Base-by-base conservation (phyloP, 1,284 basidiomycete genomes). In the Irpex rosettiformis region DNA sequence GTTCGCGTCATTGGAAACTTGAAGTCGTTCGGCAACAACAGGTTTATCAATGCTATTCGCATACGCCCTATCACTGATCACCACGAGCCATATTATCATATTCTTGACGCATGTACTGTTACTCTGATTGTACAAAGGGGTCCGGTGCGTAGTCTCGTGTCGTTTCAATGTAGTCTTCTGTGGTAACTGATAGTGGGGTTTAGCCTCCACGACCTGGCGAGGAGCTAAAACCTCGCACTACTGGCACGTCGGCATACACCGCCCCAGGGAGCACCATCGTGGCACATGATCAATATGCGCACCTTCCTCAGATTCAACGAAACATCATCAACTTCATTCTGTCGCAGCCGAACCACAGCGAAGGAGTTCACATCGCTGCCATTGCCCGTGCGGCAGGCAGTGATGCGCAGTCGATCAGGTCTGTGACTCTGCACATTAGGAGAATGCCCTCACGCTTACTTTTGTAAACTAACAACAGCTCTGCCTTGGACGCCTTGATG, bases 1-100 rank as follows among this genome's bases (percentile, higher is more conserved):
- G 87, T 96, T 40, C 86, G 92, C n/a, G 85, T 97, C 24, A 83
- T 92, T 37, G 97, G 96, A n/a, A 81, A 80, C n/a, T 74, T 98
- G 64, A 98, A 98, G 73, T 81, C 80, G 5, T 98, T 97, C 72
- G 85, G 86, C 45, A 85, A 82, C 65, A 96, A 93, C 73, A 81
- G 87, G 66, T 92, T 93, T 70, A 81, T 98, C 68, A 91, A 90
- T 58, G 86, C 89, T 5, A 84, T 80, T 37, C 82, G 88, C 64
- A 84, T 98, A 63, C 85, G 89, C 27, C 76, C 78, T 3, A 75
- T 91, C 43, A 81, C 76, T 28, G 90, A 96, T 69, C 77, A 80
- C 42, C 86, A 94, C 71, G 95, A 99, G 72, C 75, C 93, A 45
- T 87, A 87, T 66, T 96, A 92, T 73, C 96, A 98, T 70, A 67